Evolutionary conservation across 2,329 filamentous ascomycete species (phyloP).

Genomic region (Microdochium paspali): DNA sequence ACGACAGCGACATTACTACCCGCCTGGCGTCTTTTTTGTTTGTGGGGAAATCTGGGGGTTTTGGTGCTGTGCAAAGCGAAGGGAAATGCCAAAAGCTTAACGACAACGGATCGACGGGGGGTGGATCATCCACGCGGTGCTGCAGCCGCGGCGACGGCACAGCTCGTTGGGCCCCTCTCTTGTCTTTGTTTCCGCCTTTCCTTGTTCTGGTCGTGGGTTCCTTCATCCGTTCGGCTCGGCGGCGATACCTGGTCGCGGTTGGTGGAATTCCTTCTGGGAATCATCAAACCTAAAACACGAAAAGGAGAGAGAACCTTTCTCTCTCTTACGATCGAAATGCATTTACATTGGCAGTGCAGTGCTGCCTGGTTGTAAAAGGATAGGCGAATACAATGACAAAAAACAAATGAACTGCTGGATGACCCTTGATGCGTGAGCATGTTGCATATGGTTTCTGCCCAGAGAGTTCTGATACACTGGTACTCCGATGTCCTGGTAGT

Average conservation of each 20-base stretch:
- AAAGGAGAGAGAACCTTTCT: background rate
- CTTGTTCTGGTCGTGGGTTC: background rate
- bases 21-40: background rate
- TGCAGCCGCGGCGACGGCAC: background rate
- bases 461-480: no score
- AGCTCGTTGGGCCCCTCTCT: background rate
- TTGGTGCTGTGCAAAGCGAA: background rate
- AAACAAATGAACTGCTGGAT: background rate
- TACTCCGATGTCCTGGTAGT: no score
- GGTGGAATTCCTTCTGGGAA: background rate
- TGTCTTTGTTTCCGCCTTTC: background rate
- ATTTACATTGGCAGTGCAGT: constrained; percentile 1
- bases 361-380: constrained; percentile 1
- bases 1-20: background rate
- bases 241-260: background rate
- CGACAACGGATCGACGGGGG: background rate
- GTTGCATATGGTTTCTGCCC: no score
- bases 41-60: constrained; percentile 2
- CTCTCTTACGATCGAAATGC: constrained; percentile 1
- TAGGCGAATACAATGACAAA: constrained; percentile 1
- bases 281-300: background rate
- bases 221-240: background rate
- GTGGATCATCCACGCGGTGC: background rate
- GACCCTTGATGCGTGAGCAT: no score
- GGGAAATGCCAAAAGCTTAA: background rate